A percentile compares a stretch with the other conserved stretches of the same genome.
Evolutionary conservation across 2,329 filamentous ascomycete genomes (phyloP).

Genomic region (Colletotrichum navitas): DNA sequence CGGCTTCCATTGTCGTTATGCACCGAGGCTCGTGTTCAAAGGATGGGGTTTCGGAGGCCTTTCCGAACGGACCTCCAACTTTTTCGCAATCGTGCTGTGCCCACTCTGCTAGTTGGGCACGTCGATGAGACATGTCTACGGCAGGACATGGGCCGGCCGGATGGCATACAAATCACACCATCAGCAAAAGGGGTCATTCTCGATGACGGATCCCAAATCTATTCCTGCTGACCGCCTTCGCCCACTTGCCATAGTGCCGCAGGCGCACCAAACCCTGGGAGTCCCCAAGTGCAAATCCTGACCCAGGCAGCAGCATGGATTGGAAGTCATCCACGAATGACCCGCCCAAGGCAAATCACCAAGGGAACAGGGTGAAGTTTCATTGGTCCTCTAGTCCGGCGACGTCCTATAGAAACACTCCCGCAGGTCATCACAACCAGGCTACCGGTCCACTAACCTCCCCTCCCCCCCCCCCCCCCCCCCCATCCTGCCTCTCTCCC

Average conservation of each 20-base stretch:
- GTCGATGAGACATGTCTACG: constrained; percentile 31
- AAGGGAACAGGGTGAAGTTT: constrained; percentile 23
- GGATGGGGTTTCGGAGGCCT: constrained; percentile 21
- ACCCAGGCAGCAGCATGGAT: constrained; percentile 40
- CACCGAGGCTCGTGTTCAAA: constrained; percentile 19
- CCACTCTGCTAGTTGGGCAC: constrained; percentile 20
- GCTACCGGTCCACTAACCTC: not conserved
- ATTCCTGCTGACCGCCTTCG: constrained; percentile 29
- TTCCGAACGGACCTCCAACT: constrained; percentile 9
- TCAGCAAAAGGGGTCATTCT: not conserved
- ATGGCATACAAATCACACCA: constrained; percentile 11
- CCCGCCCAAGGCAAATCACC: constrained; percentile 34
- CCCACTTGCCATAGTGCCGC: constrained; percentile 17
- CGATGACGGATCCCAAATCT: constrained; percentile 10
- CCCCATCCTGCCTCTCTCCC: not conserved
- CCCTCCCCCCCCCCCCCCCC: fast-evolving
- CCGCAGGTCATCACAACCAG: constrained; percentile 6
- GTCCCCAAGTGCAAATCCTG: constrained; percentile 10
- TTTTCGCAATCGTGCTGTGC: not conserved
- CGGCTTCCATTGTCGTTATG: constrained; percentile 6
- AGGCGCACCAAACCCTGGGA: constrained; percentile 26
- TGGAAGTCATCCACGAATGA: constrained; percentile 35
- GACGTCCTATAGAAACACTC: constrained; percentile 5
- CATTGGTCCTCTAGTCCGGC: constrained; percentile 1
- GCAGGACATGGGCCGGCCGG: constrained; percentile 8